A percentile compares a stretch with the other conserved stretches of the same genome.
Conservation (phyloP, 306 rosid species). For the Quercus rubra region DNA sequence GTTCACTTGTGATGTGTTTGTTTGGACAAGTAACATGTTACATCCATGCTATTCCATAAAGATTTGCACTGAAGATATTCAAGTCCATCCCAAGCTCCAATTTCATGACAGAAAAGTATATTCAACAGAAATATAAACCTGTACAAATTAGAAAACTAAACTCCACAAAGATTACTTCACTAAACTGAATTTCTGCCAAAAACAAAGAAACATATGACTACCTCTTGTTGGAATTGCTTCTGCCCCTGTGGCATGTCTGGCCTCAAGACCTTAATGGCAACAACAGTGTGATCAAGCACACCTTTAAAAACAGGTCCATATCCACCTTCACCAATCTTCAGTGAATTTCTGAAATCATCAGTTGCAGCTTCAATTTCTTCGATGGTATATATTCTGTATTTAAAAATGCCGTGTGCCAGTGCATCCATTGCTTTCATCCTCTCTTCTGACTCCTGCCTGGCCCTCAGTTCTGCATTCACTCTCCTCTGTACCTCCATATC, state of each 20-base stretch:
- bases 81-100: neutral
- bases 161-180: neutral
- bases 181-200: neutral
- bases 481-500: conserved; percentile 58
- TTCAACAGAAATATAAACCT: neutral
- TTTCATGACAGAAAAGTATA: neutral
- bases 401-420: conserved; percentile 5
- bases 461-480: conserved; percentile 42
- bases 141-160: neutral
- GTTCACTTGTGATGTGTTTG: neutral
- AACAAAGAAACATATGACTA: conserved; percentile 13
- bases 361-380: conserved; percentile 69
- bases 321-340: conserved; percentile 90
- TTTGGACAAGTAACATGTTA: neutral
- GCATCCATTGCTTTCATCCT: conserved; percentile 28
- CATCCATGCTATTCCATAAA: neutral
- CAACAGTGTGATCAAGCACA: conserved; percentile 59
- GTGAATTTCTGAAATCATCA: conserved; percentile 40
- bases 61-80: neutral
- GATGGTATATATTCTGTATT: conserved; percentile 56
- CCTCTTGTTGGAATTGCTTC: conserved; percentile 84
- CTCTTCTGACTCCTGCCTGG: conserved; percentile 39
- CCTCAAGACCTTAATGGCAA: conserved; percentile 74
- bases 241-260: conserved; percentile 74
- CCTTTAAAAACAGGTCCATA: conserved; percentile 85